A percentile compares a stretch with the other conserved stretches of the same genome.
phyloP scores from a whole-genome alignment of 2,329 filamentous ascomycete genomes.

The Metarhizium robertsii region DNA sequence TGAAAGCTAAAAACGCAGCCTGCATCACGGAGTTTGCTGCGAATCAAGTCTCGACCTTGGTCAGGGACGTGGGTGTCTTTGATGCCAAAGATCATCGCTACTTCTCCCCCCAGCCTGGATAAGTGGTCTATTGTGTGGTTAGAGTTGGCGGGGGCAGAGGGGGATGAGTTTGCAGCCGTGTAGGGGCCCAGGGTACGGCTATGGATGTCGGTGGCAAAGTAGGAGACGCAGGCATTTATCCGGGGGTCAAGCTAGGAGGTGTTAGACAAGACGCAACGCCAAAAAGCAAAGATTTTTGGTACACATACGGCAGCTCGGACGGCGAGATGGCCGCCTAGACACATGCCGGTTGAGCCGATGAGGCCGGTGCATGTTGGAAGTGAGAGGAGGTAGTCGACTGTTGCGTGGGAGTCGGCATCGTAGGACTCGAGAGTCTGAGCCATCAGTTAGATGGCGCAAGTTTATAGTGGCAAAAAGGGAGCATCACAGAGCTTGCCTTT shows the following conservation, averaged over 20 bases:
- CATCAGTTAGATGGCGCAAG: background rate
- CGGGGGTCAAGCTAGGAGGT: slow-evolving; percentile 55
- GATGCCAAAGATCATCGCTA: slow-evolving; percentile 86
- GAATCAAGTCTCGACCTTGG: slow-evolving; percentile 72
- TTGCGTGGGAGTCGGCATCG: slow-evolving; percentile 64
- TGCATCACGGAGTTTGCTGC: slow-evolving; percentile 68
- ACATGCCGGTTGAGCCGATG: slow-evolving; percentile 81
- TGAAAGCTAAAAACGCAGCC: slow-evolving; percentile 72
- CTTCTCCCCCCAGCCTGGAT: slow-evolving; percentile 66
- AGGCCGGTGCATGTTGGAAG: slow-evolving; percentile 72
- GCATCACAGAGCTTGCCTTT: slow-evolving; percentile 42
- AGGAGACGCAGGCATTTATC: slow-evolving; percentile 70
- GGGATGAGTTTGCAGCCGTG: slow-evolving; percentile 36
- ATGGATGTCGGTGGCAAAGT: slow-evolving; percentile 91
- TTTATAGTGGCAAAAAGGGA: background rate
- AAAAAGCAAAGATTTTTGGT: background rate
- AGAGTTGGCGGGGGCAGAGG: slow-evolving; percentile 26
- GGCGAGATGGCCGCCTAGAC: slow-evolving; percentile 80
- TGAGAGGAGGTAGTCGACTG: slow-evolving; percentile 60
- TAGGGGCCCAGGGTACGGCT: slow-evolving; percentile 61
- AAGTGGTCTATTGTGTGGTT: slow-evolving; percentile 46
- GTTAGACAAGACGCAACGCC: background rate
- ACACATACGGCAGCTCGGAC: slow-evolving; percentile 43
- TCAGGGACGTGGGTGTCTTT: slow-evolving; percentile 85
- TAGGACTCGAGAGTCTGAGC: slow-evolving; percentile 75